These are phyloP conservation scores for Psophocarpus tetragonolobus DNA, from an alignment of 306 rosid genomes.

Conservation along the genomic window DNA sequence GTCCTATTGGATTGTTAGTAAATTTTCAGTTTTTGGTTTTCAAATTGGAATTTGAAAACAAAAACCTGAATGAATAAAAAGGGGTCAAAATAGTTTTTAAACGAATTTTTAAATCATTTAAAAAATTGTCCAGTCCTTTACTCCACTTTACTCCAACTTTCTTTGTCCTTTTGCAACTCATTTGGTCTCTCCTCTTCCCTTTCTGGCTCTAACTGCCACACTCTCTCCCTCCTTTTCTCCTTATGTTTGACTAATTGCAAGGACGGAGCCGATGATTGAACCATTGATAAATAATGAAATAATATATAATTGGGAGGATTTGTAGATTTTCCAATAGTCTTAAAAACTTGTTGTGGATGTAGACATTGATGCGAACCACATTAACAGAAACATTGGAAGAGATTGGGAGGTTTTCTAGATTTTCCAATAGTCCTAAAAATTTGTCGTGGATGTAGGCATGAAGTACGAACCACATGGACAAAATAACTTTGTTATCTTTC, in stretches of 20 bases:
- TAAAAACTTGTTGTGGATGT: too few species aligned
- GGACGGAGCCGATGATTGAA: background rate
- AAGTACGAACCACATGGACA: too few species aligned
- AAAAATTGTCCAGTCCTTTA: background rate
- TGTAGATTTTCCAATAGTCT: too few species aligned
- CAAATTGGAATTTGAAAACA: background rate
- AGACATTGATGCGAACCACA: too few species aligned
- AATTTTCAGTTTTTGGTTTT: background rate
- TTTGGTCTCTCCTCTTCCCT: background rate
- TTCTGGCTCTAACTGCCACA: too few species aligned
- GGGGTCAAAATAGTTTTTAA: background rate
- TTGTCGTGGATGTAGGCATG: too few species aligned
- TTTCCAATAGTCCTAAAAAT: too few species aligned
- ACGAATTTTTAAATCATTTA: background rate
- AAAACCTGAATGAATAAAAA: background rate
- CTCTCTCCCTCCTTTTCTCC: background rate
- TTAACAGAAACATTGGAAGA: too few species aligned
- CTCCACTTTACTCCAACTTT: background rate
- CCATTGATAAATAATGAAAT: too few species aligned
- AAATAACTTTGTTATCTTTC: too few species aligned
- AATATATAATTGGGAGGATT: too few species aligned
- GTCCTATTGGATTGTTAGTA: background rate
- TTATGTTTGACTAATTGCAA: background rate
- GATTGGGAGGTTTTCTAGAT: too few species aligned
- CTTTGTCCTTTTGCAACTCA: background rate